Base-by-base conservation (phyloP, 805 yeast genomes). In the Kuraishia floccosa region DNA sequence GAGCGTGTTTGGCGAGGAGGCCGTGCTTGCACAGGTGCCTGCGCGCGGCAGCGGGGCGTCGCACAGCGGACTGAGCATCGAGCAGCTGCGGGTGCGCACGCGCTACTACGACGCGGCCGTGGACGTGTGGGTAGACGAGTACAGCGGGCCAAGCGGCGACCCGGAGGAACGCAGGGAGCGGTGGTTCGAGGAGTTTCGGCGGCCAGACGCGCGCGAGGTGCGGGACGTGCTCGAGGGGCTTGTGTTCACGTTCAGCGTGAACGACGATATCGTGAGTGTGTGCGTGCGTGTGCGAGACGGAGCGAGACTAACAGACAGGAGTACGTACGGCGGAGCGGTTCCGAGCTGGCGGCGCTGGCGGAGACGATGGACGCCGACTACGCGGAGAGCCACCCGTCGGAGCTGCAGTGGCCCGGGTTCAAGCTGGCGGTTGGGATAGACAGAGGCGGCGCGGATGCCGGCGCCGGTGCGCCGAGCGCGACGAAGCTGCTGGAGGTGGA, bases 221-320 rank as follows among this genome's bases (percentile, higher is more conserved):
- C 46, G 76, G 17, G 68, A 62, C 14, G 63, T 44, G 2, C 25
- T 70, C 3, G 66, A 62, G 26, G 76, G 76, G 1, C 18, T 68
- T 8, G 46, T 69, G 3, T 48, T 66, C 35, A 60, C 70, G 1
- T 23, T 68, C 10, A 52, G 58, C 35, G 30, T 54, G 26, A 21
- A 33, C 5, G 44, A 39, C 13, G 43, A 47, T 8, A 30, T 24
- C 15, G 16, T 17, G 10, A 14, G 27, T 17, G n/a, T 27, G n/a
- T n/a, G n/a, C n/a, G n/a, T n/a, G n/a, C n/a, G n/a, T n/a, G n/a
- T n/a, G n/a, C n/a, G n/a, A n/a, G n/a, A n/a, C n/a, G n/a, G n/a
- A n/a, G n/a, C n/a, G n/a, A n/a, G n/a, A n/a, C n/a, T n/a, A n/a
- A n/a, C n/a, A n/a, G n/a, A 14, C 15, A 26, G 28, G 20, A 26